These are phyloP conservation scores for Areca catechu DNA, from an alignment of 176 grass and related monocot genomes.

Conservation along the genomic window DNA sequence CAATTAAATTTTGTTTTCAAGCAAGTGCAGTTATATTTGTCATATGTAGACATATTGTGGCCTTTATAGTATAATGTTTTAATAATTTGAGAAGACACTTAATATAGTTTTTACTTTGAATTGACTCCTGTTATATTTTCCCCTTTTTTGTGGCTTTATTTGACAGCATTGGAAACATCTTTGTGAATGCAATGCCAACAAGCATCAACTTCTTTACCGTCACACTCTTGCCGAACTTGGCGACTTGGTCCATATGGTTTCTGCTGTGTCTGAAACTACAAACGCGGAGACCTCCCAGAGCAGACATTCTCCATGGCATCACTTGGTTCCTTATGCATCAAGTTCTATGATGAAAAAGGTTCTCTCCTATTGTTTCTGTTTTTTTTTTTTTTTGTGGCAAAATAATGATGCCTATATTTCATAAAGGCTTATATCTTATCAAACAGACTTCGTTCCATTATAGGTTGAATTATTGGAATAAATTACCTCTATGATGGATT, in stretches of 20 bases:
- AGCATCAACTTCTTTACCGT: slow-evolving; percentile 68
- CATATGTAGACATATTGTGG: too few species aligned
- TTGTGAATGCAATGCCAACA: slow-evolving; percentile 78
- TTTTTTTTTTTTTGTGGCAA: too few species aligned
- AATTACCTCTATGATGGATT: too few species aligned
- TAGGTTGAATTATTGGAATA: too few species aligned
- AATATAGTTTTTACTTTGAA: too few species aligned
- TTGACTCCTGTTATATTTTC: slow-evolving; percentile 17
- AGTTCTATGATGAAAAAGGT: slow-evolving; percentile 42
- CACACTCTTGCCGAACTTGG: slow-evolving; percentile 83
- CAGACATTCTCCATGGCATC: slow-evolving; percentile 1
- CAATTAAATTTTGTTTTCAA: too few species aligned
- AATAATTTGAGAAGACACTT: too few species aligned
- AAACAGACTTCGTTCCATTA: too few species aligned
- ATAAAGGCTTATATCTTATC: too few species aligned
- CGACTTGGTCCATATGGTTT: slow-evolving; percentile 40
- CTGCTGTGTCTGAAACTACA: slow-evolving; percentile 14
- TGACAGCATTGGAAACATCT: slow-evolving; percentile 88
- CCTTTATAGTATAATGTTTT: too few species aligned
- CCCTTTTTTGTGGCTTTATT: slow-evolving; percentile 12
- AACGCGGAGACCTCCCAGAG: slow-evolving; percentile 16
- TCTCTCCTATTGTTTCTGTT: not conserved
- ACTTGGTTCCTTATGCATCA: slow-evolving; percentile 17
- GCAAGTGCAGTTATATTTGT: too few species aligned
- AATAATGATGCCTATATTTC: too few species aligned